Conservation (phyloP, 2,329 filamentous ascomycete genomes). For the Akanthomyces lecanii region DNA sequence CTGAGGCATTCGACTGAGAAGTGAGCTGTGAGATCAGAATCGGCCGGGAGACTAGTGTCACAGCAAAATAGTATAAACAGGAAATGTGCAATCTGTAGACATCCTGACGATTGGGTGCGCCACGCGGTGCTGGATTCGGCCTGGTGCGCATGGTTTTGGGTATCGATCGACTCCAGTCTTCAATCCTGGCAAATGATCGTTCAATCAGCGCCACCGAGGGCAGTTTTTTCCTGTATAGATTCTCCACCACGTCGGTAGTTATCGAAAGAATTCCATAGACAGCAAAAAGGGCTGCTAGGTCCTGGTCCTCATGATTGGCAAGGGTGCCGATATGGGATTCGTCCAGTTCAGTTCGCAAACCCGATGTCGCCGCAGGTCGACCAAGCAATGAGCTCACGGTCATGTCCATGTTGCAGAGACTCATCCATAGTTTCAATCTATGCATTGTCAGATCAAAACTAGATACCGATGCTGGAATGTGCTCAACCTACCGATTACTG, state of each 20-base stretch:
- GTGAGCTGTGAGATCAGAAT: constrained; percentile 50
- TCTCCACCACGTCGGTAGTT: constrained; percentile 39
- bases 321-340: constrained; percentile 24
- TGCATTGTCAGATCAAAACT: neutral
- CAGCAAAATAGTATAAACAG: constrained; percentile 55
- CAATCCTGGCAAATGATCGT: constrained; percentile 37
- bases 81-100: constrained; percentile 52
- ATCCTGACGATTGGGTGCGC: constrained; percentile 22
- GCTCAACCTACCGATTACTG: constrained; percentile 22
- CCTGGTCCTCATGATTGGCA: constrained; percentile 20
- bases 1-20: constrained; percentile 29
- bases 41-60: constrained; percentile 53
- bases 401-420: constrained; percentile 36
- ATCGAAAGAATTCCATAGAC: constrained; percentile 40
- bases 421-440: constrained; percentile 35
- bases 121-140: constrained; percentile 25
- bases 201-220: constrained; percentile 33
- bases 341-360: constrained; percentile 27
- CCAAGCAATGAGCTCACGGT: constrained; percentile 36
- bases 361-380: constrained; percentile 33
- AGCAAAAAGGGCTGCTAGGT: constrained; percentile 23
- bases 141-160: constrained; percentile 32
- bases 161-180: constrained; percentile 42
- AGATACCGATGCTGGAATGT: neutral
- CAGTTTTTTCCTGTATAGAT: constrained; percentile 37